phyloP scores from a whole-genome alignment of 2,329 filamentous ascomycete species.

The Tolypocladium cylindrosporum region DNA sequence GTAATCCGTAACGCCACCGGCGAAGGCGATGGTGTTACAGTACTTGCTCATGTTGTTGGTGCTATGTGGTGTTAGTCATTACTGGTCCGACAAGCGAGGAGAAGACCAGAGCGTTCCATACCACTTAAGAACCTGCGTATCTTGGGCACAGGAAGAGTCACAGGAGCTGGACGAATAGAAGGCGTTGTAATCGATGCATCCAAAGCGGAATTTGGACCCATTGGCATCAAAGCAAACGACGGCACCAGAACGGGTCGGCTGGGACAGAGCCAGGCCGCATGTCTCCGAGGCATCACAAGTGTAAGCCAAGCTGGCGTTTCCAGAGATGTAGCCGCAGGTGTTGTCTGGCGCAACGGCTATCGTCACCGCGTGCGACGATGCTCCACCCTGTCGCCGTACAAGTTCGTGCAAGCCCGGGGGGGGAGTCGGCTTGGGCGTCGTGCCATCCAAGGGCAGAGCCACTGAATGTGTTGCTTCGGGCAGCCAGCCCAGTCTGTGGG shows the following conservation, averaged over 20 bases:
- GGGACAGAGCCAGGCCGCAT: conserved; percentile 30
- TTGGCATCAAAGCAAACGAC: conserved; percentile 31
- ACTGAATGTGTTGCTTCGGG: conserved; percentile 24
- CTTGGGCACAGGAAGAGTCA: conserved; percentile 26
- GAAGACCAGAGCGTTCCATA: conserved; percentile 9
- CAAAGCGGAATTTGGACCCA: conserved; percentile 22
- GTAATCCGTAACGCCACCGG: conserved; percentile 30
- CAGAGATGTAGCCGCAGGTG: conserved; percentile 39
- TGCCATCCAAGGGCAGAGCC: conserved; percentile 21
- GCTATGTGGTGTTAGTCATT: conserved; percentile 14
- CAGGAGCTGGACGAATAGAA: conserved; percentile 26
- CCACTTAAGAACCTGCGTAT: conserved; percentile 36
- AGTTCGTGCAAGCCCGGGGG: conserved; percentile 25
- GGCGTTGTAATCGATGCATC: conserved; percentile 28
- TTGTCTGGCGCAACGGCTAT: conserved; percentile 33
- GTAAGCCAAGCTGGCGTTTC: conserved; percentile 26
- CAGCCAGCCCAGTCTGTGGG: conserved; percentile 10
- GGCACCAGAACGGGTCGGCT: conserved; percentile 18
- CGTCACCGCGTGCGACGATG: conserved; percentile 11
- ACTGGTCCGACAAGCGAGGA: not conserved
- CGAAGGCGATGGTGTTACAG: conserved; percentile 36
- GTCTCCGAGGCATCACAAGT: conserved; percentile 23
- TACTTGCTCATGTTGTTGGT: conserved; percentile 23
- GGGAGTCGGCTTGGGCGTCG: conserved; percentile 30
- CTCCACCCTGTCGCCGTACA: conserved; percentile 6